Conservation (phyloP, 192 early-diverging fungal genomes). For the Phycomyces nitens region DNA sequence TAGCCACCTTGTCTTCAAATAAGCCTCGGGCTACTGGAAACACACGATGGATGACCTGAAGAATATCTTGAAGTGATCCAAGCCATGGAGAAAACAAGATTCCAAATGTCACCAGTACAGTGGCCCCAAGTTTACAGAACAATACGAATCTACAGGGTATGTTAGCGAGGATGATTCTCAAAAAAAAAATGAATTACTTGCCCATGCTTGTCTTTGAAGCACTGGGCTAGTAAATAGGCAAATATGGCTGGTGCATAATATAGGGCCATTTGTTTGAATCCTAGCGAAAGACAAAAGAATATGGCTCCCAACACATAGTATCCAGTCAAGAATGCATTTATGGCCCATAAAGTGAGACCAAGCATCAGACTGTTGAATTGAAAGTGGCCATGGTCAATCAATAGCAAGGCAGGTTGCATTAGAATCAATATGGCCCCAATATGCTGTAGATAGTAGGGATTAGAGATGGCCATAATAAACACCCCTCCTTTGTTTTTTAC, state of each 20-base stretch:
- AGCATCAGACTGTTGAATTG: conserved; percentile 98
- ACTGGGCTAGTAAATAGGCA: conserved; percentile 80
- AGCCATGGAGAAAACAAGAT: conserved; percentile 71
- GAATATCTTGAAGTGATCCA: conserved; percentile 51
- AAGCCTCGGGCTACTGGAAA: conserved; percentile 93
- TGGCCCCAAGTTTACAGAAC: conserved; percentile 68
- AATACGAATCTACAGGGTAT: conserved; percentile 43
- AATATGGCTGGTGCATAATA: conserved; percentile 93
- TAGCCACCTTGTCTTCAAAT: conserved; percentile 98
- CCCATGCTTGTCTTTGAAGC: conserved; percentile 41
- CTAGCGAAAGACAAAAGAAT: conserved; percentile 77
- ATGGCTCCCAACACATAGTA: conserved; percentile 70
- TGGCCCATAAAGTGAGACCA: conserved; percentile 77
- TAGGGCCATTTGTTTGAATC: conserved; percentile 97
- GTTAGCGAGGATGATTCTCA: too few relatives aligned
- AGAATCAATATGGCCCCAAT: conserved; percentile 54
- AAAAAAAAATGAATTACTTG: too few relatives aligned
- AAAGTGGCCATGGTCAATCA: conserved; percentile 97
- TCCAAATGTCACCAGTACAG: conserved; percentile 70
- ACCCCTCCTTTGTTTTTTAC: background rate
- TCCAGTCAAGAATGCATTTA: conserved; percentile 62
- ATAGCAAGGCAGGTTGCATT: conserved; percentile 81
- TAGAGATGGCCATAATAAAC: background rate
- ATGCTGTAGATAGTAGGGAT: conserved; percentile 12
- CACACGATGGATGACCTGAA: conserved; percentile 77